A percentile compares a stretch with the other conserved stretches of the same genome.
phyloP scores from a whole-genome alignment of 2,329 filamentous ascomycete genomes.

The Pseudocercospora vitis region DNA sequence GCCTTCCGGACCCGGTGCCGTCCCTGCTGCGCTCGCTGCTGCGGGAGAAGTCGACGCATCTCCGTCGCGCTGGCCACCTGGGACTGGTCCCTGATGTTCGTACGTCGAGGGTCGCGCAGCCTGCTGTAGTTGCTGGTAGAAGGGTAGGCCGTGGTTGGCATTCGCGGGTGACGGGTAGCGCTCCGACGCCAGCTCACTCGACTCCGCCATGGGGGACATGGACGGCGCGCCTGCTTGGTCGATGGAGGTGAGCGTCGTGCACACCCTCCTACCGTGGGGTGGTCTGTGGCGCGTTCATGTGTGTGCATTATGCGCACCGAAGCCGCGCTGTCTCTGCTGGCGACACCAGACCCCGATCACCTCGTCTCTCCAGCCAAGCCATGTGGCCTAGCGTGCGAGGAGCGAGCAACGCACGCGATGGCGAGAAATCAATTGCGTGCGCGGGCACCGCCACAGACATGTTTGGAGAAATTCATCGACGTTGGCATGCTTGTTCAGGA shows the following conservation, averaged over 20 bases:
- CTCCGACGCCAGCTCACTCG: background rate
- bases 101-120: background rate
- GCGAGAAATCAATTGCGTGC: background rate
- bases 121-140: constrained; percentile 14
- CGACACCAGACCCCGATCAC: background rate
- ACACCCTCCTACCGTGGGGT: background rate
- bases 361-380: background rate
- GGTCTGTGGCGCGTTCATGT: background rate
- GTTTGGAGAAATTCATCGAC: background rate
- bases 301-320: background rate
- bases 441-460: background rate
- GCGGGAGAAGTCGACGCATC: background rate
- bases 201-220: background rate
- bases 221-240: background rate
- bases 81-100: background rate
- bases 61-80: background rate
- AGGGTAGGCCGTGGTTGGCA: constrained; percentile 9
- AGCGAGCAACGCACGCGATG: background rate
- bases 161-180: constrained; percentile 17
- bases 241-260: background rate
- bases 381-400: background rate
- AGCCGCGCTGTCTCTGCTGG: background rate
- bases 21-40: constrained; percentile 7
- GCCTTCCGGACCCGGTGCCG: background rate
- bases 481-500: background rate